These are phyloP conservation scores for Leishmania martiniquensis DNA, from an alignment of 208 protist genomes.

Conservation along the genomic window DNA sequence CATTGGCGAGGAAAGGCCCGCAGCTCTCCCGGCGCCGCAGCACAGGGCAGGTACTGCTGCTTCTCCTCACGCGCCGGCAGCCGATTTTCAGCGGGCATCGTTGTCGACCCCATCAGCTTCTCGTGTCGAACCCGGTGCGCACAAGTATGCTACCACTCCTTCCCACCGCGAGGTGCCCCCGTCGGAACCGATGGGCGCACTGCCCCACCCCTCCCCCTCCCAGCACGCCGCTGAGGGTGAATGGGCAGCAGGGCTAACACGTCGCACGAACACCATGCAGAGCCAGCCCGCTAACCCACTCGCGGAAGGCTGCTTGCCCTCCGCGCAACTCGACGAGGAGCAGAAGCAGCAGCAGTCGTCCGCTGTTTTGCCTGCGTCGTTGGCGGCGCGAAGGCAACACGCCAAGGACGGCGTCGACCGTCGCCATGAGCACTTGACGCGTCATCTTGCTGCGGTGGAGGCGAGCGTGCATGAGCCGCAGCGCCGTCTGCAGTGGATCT, in stretches of 20 bases:
- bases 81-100: not conserved
- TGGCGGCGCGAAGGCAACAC: not conserved
- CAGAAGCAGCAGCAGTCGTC: not conserved
- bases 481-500: constrained; percentile 6
- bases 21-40: not conserved
- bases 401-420: constrained; percentile 7
- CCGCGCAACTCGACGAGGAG: not conserved
- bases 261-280: not conserved
- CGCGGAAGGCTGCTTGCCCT: not conserved
- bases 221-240: not conserved
- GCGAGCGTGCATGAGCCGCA: not conserved
- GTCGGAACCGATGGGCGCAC: not conserved
- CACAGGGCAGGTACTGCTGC: not conserved
- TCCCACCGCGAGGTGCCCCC: not conserved
- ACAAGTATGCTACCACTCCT: not conserved
- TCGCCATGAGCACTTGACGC: constrained; percentile 6
- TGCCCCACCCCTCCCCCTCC: not conserved
- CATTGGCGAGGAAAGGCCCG: not conserved
- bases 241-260: not conserved
- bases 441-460: constrained; percentile 4
- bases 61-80: constrained; percentile 7
- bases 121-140: not conserved
- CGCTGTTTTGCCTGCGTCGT: not conserved
- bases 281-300: not conserved
- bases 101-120: not conserved